Conservation (phyloP, 176 grass and related monocot genomes). For the Tillandsia leiboldiana region DNA sequence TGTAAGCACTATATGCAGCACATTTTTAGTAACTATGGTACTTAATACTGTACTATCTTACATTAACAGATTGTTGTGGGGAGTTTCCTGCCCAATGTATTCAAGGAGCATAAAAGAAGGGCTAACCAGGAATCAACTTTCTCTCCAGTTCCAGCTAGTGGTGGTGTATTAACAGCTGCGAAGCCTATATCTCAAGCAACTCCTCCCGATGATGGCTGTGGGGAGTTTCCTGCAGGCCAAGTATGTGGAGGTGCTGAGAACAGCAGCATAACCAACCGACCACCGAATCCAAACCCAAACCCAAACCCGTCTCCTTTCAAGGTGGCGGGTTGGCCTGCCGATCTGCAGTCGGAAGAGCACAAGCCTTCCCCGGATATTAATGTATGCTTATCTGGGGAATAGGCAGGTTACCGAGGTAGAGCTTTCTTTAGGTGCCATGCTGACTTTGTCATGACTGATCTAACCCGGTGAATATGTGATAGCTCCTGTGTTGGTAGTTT, state of each 20-base stretch:
- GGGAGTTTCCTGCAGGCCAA: slow-evolving; percentile 8
- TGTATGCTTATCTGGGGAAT: slow-evolving; percentile 52
- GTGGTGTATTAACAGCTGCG: slow-evolving; percentile 33
- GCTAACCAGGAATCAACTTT: slow-evolving; percentile 13
- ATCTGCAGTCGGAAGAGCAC: slow-evolving; percentile 32
- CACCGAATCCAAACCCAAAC: slow-evolving; percentile 24
- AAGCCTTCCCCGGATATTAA: slow-evolving; percentile 70
- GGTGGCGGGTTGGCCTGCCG: slow-evolving; percentile 46
- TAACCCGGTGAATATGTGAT: no score
- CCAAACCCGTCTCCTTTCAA: slow-evolving; percentile 26
- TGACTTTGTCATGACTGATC: no score
- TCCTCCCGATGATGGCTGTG: slow-evolving; percentile 37
- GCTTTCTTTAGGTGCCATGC: neutral
- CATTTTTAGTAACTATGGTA: no score
- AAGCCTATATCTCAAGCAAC: slow-evolving; percentile 75
- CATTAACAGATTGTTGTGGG: slow-evolving; percentile 65
- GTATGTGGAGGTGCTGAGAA: slow-evolving; percentile 17
- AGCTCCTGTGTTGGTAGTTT: no score
- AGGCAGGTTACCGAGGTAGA: slow-evolving; percentile 15
- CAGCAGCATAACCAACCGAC: neutral
- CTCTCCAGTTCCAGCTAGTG: slow-evolving; percentile 7
- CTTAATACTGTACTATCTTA: no score
- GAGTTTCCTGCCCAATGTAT: slow-evolving; percentile 77
- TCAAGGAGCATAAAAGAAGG: slow-evolving; percentile 81
- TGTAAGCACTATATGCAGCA: no score